Base-by-base conservation (phyloP, 2,329 filamentous ascomycete species). In the Fonsecaea erecta region DNA sequence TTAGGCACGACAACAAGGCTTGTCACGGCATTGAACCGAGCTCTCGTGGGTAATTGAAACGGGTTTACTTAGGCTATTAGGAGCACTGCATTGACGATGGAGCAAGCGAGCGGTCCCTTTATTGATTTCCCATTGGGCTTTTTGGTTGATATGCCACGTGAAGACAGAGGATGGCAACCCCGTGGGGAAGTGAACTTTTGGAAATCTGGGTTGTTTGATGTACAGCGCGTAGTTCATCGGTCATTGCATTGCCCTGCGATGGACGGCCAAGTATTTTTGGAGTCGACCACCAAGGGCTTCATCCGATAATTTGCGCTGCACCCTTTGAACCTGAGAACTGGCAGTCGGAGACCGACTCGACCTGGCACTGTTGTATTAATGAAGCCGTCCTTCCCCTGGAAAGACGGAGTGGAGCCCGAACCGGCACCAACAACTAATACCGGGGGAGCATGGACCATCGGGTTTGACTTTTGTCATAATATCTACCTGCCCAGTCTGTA, bases 1-100 rank as follows among this genome's bases (percentile, higher is more conserved):
- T 64, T 58, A 81, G 79, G 79, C 77, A 71, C 75, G 77, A 70
- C 79, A 81, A 70, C 79, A 81, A 78, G 79, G 79, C 57, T 74
- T 80, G 53, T 75, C 75, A 28, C 71, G 73, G 54, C 61, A 65
- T 54, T 69, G 46, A 69, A 8, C 9, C 18, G 28, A 21, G 12
- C 16, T 21, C 18, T 11, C 54, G 12, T 16, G 16, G 18, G 40
- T 21, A 30, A 43, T n/a, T 8, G 43, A 48, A 24, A 24, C 21
- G 21, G 12, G 3, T 24, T 18, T n/a, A 48, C 43, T 48, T 12
- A 11, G 32, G n/a, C 32, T 24, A 30, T 53, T 52, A 24, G 46
- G 32, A 46, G 37, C 40, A 54, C 43, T 58, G 55, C 21, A 24
- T 18, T 18, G 28, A 16, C 1, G 26, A 40, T 37, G 34, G 28